Evolutionary conservation across 2,329 filamentous ascomycete species (phyloP).

Genomic region (Dactylellina haptotyla): DNA sequence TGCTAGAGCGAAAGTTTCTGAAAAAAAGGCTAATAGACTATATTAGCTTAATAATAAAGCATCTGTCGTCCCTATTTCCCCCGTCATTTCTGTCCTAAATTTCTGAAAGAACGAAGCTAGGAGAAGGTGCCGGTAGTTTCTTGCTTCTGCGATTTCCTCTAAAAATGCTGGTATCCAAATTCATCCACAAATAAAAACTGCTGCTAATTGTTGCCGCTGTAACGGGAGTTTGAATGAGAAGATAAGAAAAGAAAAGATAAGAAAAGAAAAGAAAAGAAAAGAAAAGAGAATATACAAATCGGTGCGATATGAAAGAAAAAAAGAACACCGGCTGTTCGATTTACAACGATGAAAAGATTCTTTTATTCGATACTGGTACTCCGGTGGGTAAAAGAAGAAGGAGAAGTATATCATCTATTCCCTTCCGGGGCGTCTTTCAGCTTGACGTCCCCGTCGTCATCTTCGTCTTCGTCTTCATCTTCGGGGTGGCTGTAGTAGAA

Average conservation of each 20-base stretch:
- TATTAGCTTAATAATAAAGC: too few species aligned
- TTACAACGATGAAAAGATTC: too few species aligned
- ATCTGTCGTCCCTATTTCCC: too few species aligned
- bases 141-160: neutral
- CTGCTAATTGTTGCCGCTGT: too few species aligned
- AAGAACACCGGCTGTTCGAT: neutral
- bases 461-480: constrained; percentile 44
- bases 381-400: neutral
- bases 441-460: constrained; percentile 43
- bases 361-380: too few species aligned
- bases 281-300: neutral
- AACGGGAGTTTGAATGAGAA: neutral
- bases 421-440: constrained; percentile 39
- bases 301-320: neutral
- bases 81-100: too few species aligned
- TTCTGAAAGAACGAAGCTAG: neutral
- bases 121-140: neutral
- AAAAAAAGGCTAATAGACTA: too few species aligned
- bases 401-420: neutral
- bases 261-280: neutral
- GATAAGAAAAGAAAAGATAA: neutral
- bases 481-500: constrained; percentile 33
- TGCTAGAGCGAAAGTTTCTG: too few species aligned
- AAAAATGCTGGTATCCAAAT: constrained; percentile 16
- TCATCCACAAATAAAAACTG: neutral